Evolutionary conservation across 2,329 filamentous ascomycete species (phyloP).

Genomic region (Apiospora kogelbergensis): DNA sequence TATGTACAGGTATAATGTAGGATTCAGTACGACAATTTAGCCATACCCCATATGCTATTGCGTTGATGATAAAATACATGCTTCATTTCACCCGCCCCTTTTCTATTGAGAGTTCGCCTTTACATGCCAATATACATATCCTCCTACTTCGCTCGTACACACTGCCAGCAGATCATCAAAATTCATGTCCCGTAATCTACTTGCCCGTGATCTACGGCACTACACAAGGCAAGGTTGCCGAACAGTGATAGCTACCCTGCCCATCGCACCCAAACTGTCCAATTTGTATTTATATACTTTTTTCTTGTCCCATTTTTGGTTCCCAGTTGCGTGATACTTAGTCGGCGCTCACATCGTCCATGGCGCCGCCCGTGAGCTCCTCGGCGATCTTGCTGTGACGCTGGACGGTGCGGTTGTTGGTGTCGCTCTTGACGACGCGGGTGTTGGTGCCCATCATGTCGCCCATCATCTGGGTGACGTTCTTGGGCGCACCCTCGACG

Average conservation of each 20-base stretch:
- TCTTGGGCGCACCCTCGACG: slow-evolving; percentile 43
- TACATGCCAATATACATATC: not conserved
- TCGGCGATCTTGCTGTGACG: slow-evolving; percentile 58
- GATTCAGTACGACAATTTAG: not conserved
- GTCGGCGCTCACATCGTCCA: slow-evolving; percentile 27
- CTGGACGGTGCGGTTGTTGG: slow-evolving; percentile 45
- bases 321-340: not conserved
- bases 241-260: not conserved
- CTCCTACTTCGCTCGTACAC: not conserved
- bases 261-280: not conserved
- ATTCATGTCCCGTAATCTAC: not conserved
- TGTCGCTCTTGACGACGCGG: slow-evolving; percentile 29
- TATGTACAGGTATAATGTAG: not conserved
- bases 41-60: not conserved
- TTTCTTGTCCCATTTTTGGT: not conserved
- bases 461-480: slow-evolving; percentile 45
- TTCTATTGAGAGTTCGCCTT: not conserved
- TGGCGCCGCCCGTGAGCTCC: slow-evolving; percentile 60
- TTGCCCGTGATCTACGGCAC: not conserved
- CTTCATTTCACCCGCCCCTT: not conserved
- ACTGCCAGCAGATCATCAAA: not conserved
- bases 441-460: slow-evolving; percentile 30
- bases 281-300: not conserved
- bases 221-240: not conserved
- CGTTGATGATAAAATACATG: not conserved